Percentiles rank a stretch among this genome's conserved stretches.
phyloP scores from a whole-genome alignment of 768 basidiomycete species.

The Phlebiopsis gigantea region DNA sequence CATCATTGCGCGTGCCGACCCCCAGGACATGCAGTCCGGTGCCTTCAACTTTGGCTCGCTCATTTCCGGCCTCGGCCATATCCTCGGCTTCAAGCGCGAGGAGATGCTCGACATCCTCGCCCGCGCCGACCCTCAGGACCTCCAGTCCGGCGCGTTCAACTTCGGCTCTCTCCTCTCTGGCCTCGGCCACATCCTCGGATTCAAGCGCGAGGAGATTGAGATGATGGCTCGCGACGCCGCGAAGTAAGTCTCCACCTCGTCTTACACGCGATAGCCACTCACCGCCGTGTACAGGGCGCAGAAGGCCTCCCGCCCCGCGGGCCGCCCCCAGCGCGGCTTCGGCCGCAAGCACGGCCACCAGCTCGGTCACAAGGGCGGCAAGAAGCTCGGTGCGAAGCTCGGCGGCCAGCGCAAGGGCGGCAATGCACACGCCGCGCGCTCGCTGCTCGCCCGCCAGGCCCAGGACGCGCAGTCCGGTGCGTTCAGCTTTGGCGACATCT shows the following conservation, averaged over 20 bases:
- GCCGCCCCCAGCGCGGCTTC: neutral
- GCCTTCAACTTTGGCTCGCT: neutral
- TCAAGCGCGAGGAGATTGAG: slow-evolving; percentile 7
- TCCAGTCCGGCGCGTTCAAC: slow-evolving; percentile 6
- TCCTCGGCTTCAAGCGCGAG: slow-evolving; percentile 4
- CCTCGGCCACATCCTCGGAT: neutral
- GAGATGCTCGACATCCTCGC: slow-evolving; percentile 1
- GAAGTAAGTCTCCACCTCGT: neutral
- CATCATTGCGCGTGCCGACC: neutral
- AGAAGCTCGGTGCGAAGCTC: neutral
- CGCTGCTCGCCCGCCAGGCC: neutral
- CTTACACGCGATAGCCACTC: neutral
- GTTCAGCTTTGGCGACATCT: slow-evolving; percentile 6
- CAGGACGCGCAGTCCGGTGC: neutral
- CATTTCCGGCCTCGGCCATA: neutral
- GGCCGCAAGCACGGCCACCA: neutral
- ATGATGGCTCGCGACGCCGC: slow-evolving; percentile 1
- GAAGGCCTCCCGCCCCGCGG: neutral
- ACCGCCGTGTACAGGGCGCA: neutral
- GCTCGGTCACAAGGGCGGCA: neutral
- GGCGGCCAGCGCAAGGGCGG: neutral
- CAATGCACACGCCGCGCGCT: neutral
- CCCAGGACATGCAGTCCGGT: neutral
- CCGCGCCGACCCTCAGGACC: neutral
- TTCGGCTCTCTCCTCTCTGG: neutral